Percentiles rank a stretch among this genome's conserved stretches.
These are phyloP conservation scores for Cladobotryum mycophilum DNA, from an alignment of 2,329 filamentous ascomycete genomes.

Conservation along the genomic window DNA sequence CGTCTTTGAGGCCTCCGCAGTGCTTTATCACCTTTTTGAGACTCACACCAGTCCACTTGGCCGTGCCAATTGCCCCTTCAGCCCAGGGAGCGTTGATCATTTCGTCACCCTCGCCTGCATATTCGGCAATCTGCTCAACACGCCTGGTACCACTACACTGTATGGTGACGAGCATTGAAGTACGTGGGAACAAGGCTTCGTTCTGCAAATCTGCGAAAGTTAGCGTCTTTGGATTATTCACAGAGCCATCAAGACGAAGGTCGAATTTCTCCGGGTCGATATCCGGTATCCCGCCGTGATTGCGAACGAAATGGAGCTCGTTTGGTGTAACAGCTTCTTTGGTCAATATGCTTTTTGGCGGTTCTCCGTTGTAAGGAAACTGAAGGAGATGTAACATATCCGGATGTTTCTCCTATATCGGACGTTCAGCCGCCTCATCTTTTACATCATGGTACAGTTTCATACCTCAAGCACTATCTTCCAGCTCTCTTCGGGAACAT, in stretches of 20 bases:
- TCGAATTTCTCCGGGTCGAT: conserved; percentile 52
- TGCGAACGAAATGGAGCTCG: conserved; percentile 55
- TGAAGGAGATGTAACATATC: conserved; percentile 58
- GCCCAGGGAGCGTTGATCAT: conserved; percentile 51
- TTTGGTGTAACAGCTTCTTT: conserved; percentile 56
- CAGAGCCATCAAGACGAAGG: conserved; percentile 53
- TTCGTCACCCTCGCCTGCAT: conserved; percentile 62
- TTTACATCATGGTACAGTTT: neutral
- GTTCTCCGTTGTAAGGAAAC: conserved; percentile 60
- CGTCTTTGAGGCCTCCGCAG: conserved; percentile 53
- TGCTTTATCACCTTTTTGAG: conserved; percentile 65
- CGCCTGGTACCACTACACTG: conserved; percentile 65
- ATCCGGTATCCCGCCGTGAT: conserved; percentile 64
- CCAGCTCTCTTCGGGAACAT: conserved; percentile 54
- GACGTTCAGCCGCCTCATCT: neutral
- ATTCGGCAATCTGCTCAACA: conserved; percentile 60
- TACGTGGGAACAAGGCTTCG: conserved; percentile 52
- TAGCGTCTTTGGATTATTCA: conserved; percentile 50
- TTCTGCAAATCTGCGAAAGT: conserved; percentile 55
- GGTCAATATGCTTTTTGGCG: conserved; percentile 50
- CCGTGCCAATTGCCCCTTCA: conserved; percentile 63
- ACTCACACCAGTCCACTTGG: conserved; percentile 55
- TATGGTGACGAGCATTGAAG: conserved; percentile 53
- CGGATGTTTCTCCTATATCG: conserved; percentile 44
- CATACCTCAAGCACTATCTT: conserved; percentile 34